Percentiles rank a stretch among this genome's conserved stretches.
Evolutionary conservation across 768 basidiomycete genomes (phyloP).

Genomic region (Mycena metata): DNA sequence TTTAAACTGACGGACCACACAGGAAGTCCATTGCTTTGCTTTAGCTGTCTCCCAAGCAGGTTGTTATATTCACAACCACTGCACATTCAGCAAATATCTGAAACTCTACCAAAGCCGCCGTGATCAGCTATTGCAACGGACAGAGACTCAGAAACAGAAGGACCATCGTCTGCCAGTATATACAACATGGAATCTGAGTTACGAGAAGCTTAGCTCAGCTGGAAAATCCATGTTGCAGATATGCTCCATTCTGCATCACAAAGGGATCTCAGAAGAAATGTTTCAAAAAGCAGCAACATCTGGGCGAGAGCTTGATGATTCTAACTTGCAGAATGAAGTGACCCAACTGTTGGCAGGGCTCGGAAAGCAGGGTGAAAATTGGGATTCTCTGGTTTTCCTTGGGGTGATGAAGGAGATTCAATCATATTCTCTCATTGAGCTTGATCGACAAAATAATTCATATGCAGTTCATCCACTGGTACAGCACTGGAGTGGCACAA

Average conservation of each 20-base stretch:
- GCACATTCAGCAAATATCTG: background rate
- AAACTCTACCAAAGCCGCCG: background rate
- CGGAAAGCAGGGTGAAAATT: background rate
- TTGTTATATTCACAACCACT: background rate
- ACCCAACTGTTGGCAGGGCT: background rate
- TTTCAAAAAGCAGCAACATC: slow-evolving; percentile 3
- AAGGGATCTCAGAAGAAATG: background rate
- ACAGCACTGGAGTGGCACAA: background rate
- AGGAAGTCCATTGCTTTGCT: slow-evolving; percentile 10
- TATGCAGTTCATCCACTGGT: background rate
- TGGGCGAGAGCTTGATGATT: background rate
- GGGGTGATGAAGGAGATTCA: background rate
- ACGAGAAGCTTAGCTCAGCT: background rate
- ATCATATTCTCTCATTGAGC: background rate
- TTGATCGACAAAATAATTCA: background rate
- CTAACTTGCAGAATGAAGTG: background rate
- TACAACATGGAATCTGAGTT: slow-evolving; percentile 4
- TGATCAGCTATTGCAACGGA: no score
- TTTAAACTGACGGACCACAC: background rate
- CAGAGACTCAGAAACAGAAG: no score
- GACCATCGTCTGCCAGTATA: background rate
- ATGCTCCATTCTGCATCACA: no score
- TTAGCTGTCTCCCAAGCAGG: slow-evolving; percentile 8
- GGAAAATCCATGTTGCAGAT: no score
- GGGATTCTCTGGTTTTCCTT: slow-evolving; percentile 2